Conservation (phyloP, 163 green algal species). For the Chlamydomonas reinhardtii region DNA sequence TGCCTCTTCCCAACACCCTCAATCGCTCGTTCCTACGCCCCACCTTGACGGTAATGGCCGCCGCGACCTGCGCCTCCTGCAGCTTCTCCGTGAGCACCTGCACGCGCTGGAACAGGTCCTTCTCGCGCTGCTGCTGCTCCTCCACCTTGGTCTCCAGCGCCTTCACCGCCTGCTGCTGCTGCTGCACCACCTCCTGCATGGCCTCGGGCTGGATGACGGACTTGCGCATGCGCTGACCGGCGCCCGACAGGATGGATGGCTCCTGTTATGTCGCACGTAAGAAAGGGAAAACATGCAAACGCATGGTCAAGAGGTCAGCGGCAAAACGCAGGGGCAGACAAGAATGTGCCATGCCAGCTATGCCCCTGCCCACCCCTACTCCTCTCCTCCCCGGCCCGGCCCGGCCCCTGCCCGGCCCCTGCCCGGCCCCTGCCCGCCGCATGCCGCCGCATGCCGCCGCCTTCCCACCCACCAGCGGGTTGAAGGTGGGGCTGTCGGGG, state of each 20-base stretch:
- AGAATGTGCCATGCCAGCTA: no score
- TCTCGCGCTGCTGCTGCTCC: constrained; percentile 39
- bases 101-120: constrained; percentile 41
- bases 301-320: no score
- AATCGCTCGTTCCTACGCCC: background rate
- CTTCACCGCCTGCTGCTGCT: constrained; percentile 31
- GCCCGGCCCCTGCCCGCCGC: no score
- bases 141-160: constrained; percentile 27
- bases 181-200: constrained; percentile 26
- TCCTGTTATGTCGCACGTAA: constrained; percentile 10
- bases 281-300: no score
- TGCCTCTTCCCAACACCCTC: background rate
- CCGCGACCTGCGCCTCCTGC: constrained; percentile 20
- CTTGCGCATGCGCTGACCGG: constrained; percentile 14
- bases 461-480: background rate
- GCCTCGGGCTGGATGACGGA: background rate
- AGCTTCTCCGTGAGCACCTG: constrained; percentile 45
- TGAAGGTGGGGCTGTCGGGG: background rate
- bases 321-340: no score
- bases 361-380: no score
- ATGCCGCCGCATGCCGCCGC: no score
- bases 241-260: constrained; percentile 5
- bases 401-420: no score
- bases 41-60: constrained; percentile 18
- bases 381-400: no score